These are phyloP conservation scores for Aspergillus latus DNA, from an alignment of 2,329 filamentous ascomycete species.

Conservation along the genomic window DNA sequence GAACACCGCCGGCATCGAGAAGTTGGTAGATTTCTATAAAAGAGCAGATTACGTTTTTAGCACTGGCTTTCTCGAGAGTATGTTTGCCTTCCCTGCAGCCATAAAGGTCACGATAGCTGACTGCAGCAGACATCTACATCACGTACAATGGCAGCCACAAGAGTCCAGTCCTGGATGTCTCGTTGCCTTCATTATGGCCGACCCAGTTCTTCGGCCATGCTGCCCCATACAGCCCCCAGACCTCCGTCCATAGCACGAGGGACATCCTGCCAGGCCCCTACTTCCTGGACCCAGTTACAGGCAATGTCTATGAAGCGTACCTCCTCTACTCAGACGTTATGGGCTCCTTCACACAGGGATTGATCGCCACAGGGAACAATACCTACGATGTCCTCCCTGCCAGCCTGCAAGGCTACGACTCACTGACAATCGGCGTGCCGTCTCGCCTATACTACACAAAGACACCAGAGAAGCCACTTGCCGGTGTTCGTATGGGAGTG, in stretches of 20 bases:
- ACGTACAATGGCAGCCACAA: slow-evolving; percentile 4
- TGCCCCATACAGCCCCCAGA: neutral
- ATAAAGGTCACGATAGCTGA: neutral
- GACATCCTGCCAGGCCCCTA: neutral
- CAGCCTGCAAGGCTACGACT: too few species aligned
- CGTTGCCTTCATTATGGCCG: neutral
- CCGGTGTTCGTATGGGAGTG: slow-evolving; percentile 58
- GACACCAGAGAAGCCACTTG: slow-evolving; percentile 56
- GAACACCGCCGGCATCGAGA: neutral
- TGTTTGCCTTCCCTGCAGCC: neutral
- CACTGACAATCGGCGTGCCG: slow-evolving; percentile 49
- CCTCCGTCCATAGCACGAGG: neutral
- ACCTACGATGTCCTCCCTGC: too few species aligned
- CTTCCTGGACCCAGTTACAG: neutral
- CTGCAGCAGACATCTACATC: neutral
- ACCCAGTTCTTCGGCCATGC: neutral
- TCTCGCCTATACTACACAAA: slow-evolving; percentile 60
- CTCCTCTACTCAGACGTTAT: slow-evolving; percentile 3
- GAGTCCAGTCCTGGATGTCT: neutral
- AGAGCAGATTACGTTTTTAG: neutral
- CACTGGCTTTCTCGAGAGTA: neutral
- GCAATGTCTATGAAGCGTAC: neutral
- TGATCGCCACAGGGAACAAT: neutral
- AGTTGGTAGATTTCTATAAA: neutral
- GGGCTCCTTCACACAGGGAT: slow-evolving; percentile 1